phyloP scores from a whole-genome alignment of 176 grass and related monocot species.

The Avena atlantica region DNA sequence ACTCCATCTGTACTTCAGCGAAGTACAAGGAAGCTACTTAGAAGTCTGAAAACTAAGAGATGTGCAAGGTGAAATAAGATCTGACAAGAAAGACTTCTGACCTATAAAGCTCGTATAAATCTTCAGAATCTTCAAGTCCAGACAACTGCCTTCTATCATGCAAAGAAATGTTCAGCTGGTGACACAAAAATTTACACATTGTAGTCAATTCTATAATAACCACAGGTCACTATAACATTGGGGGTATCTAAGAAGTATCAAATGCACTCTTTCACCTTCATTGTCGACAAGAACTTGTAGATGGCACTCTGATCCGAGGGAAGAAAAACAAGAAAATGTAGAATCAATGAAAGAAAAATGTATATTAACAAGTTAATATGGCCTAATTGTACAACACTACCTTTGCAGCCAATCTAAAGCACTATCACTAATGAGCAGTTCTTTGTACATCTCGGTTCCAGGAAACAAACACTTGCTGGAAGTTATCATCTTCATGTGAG shows the following conservation, averaged over 20 bases:
- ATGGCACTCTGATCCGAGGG: constrained; percentile 65
- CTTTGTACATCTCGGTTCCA: constrained; percentile 2
- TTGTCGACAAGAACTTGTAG: constrained; percentile 78
- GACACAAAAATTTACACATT: constrained; percentile 38
- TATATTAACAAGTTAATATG: constrained; percentile 33
- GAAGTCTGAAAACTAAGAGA: constrained; percentile 19
- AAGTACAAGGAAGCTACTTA: constrained; percentile 40
- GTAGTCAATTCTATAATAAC: constrained; percentile 45
- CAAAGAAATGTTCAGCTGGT: constrained; percentile 76
- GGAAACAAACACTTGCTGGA: neutral
- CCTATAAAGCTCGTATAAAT: constrained; percentile 42
- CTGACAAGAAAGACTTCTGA: constrained; percentile 39
- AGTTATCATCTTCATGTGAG: constrained; percentile 14
- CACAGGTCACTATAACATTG: constrained; percentile 12
- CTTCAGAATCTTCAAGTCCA: constrained; percentile 51
- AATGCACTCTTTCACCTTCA: constrained; percentile 55
- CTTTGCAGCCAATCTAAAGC: neutral
- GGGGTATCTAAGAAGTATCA: constrained; percentile 38
- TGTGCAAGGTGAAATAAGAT: constrained; percentile 15
- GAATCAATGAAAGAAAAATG: constrained; percentile 41
- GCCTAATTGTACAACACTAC: neutral
- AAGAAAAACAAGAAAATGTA: constrained; percentile 21
- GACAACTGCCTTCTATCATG: constrained; percentile 74
- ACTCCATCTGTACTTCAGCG: constrained; percentile 59
- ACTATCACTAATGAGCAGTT: constrained; percentile 21